Conservation (phyloP, 2,329 filamentous ascomycete genomes). For the Colletotrichum nymphaeae region DNA sequence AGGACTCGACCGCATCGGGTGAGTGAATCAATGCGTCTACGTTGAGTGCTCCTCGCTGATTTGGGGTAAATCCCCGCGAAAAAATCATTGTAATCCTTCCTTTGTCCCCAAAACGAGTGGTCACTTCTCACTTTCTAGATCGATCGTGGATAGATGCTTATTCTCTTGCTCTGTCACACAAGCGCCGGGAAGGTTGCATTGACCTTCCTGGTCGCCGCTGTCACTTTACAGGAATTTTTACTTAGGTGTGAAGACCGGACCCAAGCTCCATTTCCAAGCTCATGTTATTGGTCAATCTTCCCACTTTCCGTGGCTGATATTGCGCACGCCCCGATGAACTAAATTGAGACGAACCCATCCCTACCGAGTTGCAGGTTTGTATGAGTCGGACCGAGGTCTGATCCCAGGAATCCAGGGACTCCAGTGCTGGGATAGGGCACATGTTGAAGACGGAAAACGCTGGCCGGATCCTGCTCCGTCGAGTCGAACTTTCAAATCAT, state of each 20-base stretch:
- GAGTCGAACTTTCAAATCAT: not conserved
- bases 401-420: not conserved
- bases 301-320: not conserved
- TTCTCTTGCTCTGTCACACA: too few relatives aligned
- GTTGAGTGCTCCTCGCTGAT: not conserved
- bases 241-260: not conserved
- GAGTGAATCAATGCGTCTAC: not conserved
- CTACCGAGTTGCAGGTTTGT: not conserved
- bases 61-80: not conserved
- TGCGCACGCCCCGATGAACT: not conserved
- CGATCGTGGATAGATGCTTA: not conserved
- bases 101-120: not conserved
- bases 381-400: not conserved
- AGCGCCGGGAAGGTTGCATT: not conserved
- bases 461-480: not conserved
- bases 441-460: not conserved
- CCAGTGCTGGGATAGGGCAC: not conserved
- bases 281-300: not conserved
- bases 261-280: not conserved
- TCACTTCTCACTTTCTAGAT: not conserved
- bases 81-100: not conserved
- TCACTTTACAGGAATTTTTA: not conserved
- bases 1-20: too few relatives aligned
- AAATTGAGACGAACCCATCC: slow-evolving; percentile 1
- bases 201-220: not conserved